Percentiles rank a stretch among this genome's conserved stretches.
Conservation (phyloP, 768 basidiomycete species). For the Mycena rosella region DNA sequence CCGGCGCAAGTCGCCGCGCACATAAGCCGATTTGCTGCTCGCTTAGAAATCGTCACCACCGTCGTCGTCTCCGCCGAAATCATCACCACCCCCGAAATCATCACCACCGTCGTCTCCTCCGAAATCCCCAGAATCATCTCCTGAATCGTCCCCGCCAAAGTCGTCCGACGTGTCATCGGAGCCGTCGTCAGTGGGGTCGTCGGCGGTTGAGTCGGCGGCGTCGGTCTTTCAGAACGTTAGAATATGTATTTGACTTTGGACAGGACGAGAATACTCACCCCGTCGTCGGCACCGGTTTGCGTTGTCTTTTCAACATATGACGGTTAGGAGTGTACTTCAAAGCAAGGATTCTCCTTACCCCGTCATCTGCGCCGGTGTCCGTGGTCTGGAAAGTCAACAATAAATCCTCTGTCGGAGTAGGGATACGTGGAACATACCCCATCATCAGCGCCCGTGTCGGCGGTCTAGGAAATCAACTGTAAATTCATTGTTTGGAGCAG, state of each 20-base stretch:
- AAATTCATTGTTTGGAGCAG: no score
- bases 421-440: not conserved
- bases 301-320: not conserved
- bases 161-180: not conserved
- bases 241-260: not conserved
- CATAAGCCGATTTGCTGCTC: not conserved
- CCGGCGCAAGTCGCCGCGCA: not conserved
- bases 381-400: not conserved
- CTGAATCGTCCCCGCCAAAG: not conserved
- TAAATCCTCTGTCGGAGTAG: not conserved
- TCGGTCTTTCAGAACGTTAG: not conserved
- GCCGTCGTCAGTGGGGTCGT: not conserved
- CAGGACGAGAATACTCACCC: not conserved
- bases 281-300: not conserved
- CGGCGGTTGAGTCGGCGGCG: not conserved
- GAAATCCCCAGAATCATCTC: not conserved
- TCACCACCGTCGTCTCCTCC: no score
- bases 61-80: constrained; percentile 16
- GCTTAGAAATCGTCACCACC: constrained; percentile 12
- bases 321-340: not conserved
- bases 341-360: not conserved
- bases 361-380: constrained; percentile 2
- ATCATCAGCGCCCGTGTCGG: not conserved
- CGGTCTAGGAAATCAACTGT: no score
- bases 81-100: not conserved